phyloP scores from a whole-genome alignment of 164 flowering plant species.

The Akebia trifoliata region DNA sequence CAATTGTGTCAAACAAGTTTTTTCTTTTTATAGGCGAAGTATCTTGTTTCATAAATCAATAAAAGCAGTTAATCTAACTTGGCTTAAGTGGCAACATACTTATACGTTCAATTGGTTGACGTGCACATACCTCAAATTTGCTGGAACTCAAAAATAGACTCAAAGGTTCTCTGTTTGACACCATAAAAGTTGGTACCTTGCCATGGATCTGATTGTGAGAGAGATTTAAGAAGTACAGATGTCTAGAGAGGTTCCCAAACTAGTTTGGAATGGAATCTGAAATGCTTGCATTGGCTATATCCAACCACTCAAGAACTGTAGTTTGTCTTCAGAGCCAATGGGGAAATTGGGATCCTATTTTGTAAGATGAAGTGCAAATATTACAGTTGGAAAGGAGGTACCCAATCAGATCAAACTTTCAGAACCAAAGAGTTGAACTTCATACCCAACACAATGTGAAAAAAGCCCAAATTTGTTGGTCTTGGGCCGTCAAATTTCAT shows the following conservation, averaged over 20 bases:
- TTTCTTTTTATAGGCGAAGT: too few species aligned
- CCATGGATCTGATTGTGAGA: background rate
- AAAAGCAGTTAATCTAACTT: too few species aligned
- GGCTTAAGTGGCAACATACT: too few species aligned
- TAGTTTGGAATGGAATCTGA: background rate
- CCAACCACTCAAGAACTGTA: background rate
- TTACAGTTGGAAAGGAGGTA: background rate
- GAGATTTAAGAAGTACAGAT: background rate
- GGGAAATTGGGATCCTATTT: background rate
- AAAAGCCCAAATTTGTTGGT: too few species aligned
- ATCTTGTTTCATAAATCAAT: too few species aligned
- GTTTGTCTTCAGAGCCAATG: background rate
- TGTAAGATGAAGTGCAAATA: background rate
- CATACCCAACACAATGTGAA: too few species aligned
- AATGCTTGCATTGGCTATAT: background rate
- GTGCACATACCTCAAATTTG: too few species aligned
- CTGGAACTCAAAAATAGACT: too few species aligned
- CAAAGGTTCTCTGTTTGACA: background rate
- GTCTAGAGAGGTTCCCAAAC: background rate
- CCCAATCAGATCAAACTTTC: background rate
- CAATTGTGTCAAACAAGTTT: too few species aligned
- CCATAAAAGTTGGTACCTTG: background rate
- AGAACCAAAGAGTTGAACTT: background rate
- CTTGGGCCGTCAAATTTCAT: too few species aligned
- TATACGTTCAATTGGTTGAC: too few species aligned